Base-by-base conservation (phyloP, 176 grass and related monocot genomes). In the Elymus sibiricus region DNA sequence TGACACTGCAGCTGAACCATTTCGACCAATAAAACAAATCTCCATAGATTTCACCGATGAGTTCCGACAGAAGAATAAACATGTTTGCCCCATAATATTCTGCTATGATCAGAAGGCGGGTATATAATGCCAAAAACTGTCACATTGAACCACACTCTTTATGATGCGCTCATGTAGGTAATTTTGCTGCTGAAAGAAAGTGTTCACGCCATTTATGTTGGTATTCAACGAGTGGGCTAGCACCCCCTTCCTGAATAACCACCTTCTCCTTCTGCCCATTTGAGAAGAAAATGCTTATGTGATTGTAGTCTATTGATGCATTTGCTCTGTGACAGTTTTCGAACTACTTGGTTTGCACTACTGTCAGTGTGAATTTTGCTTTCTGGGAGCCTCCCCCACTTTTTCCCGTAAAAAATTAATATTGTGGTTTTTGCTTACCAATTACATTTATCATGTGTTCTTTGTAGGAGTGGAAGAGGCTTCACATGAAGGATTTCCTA, bases 401-500 rank as follows among this genome's bases (percentile, higher is more conserved):
- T 2, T 5, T 5, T 37, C 35, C 35, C 5, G 35, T 2, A 37
- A 37, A 37, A 37, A 2, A 37, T 3, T 37, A 3, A 58, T 22
- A 4, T 11, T 11, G 15, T 31, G 4, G 2, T 14, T n/a, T 68
- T 12, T 69, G 15, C 47, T 17, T 76, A 46, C 46, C 47, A 49
- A 69, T 29, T 67, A 24, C 38, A 47, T 75, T 28, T 12, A 38
- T 32, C 49, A 39, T 56, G 6, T 77, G 29, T 46, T 72, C 2
- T 75, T 34, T 61, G 9, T 53, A 96, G 94, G 97, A 96, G 46
- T 99, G 97, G 97, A 91, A 94, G 70, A 87, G 44, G 21, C 53
- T 90, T 64, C 90, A 93, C 47, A 95, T 87, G 88, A 88, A 93
- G 27, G 92, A 91, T 84, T 96, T 99, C 86, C 79, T 99, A 9